phyloP scores from a whole-genome alignment of 257 asterid genomes.

The Verbena officinalis region DNA sequence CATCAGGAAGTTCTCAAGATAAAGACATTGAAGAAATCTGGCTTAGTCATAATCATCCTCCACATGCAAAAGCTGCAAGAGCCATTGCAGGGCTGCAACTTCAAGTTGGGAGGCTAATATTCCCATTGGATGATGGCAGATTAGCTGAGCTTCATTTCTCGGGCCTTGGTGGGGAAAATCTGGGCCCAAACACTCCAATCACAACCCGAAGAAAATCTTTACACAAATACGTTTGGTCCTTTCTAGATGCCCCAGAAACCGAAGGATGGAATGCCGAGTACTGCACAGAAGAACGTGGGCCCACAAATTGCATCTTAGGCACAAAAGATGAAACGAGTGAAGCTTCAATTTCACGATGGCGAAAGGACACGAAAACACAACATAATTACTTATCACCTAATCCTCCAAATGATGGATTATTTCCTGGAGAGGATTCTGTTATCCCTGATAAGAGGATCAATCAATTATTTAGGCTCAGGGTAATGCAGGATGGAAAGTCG shows the following conservation, averaged over 20 bases:
- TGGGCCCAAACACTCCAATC: conserved; percentile 53
- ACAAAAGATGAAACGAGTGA: conserved; percentile 60
- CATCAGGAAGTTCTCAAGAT: conserved; percentile 46
- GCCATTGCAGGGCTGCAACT: conserved; percentile 63
- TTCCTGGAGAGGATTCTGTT: conserved; percentile 33
- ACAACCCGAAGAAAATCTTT: conserved; percentile 51
- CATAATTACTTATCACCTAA: conserved; percentile 50
- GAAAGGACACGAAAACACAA: conserved; percentile 55
- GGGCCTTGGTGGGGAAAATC: conserved; percentile 63
- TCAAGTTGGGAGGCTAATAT: conserved; percentile 66
- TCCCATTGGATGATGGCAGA: conserved; percentile 81
- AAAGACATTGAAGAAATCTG: conserved; percentile 53
- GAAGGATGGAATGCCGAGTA: conserved; percentile 97
- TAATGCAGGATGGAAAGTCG: conserved; percentile 70
- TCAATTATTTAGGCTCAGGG: conserved; percentile 55
- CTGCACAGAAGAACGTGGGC: conserved; percentile 81
- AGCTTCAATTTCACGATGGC: conserved; percentile 46
- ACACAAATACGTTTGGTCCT: conserved; percentile 72
- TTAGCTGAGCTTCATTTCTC: conserved; percentile 78
- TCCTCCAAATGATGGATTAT: conserved; percentile 31
- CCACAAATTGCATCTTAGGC: conserved; percentile 72
- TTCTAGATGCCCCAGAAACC: conserved; percentile 79
- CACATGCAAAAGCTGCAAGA: conserved; percentile 66
- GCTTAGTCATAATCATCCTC: conserved; percentile 75
- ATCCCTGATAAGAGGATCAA: conserved; percentile 27